phyloP scores from a whole-genome alignment of 768 basidiomycete genomes.

The Suillus sp. region DNA sequence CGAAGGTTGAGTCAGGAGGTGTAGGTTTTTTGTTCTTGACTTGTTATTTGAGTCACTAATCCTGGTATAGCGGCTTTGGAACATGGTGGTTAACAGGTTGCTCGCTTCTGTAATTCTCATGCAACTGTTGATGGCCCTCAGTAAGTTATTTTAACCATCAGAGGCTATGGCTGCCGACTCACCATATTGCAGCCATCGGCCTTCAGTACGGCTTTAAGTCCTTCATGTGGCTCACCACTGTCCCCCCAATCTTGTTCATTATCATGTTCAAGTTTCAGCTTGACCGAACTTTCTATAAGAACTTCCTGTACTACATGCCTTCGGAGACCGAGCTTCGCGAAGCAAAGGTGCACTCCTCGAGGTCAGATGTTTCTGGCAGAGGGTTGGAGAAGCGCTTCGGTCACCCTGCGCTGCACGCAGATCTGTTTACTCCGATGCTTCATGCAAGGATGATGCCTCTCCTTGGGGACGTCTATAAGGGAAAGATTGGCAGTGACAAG shows the following conservation, averaged over 20 bases:
- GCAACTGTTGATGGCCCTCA: constrained; percentile 85
- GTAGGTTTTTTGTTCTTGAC: constrained; percentile 46
- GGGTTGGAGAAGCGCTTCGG: constrained; percentile 91
- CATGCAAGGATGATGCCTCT: constrained; percentile 85
- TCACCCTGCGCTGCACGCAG: constrained; percentile 86
- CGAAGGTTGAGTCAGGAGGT: constrained; percentile 91
- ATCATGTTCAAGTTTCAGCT: constrained; percentile 85
- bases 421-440: constrained; percentile 87
- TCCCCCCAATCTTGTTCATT: constrained; percentile 85
- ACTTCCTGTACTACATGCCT: constrained; percentile 86
- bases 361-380: constrained; percentile 69
- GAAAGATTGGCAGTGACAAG: constrained; percentile 64
- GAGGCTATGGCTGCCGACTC: neutral
- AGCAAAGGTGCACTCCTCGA: constrained; percentile 77
- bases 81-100: constrained; percentile 88
- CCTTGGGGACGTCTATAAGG: constrained; percentile 72
- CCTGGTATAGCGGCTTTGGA: constrained; percentile 78
- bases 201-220: constrained; percentile 74
- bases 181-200: constrained; percentile 65
- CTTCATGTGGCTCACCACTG: constrained; percentile 78
- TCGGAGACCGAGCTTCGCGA: constrained; percentile 72
- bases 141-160: constrained; percentile 49
- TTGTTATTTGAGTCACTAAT: constrained; percentile 10
- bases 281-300: constrained; percentile 60
- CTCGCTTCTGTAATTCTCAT: constrained; percentile 79